These are phyloP conservation scores for Collybiopsis luxurians DNA, from an alignment of 768 basidiomycete genomes.

Conservation along the genomic window DNA sequence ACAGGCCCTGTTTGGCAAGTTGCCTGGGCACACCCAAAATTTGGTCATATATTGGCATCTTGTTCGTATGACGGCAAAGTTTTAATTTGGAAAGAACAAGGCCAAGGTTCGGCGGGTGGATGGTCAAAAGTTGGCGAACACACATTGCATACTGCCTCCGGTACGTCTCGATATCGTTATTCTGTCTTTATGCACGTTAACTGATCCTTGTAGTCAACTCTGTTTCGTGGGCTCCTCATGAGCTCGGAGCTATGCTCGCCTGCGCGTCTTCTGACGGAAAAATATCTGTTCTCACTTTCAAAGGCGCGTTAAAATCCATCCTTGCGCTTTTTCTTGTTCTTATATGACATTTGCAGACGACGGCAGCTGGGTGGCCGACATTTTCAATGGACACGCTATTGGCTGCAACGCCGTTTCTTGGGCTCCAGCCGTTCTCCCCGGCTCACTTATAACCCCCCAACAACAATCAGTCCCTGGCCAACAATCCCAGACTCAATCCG, in stretches of 20 bases:
- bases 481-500: slow-evolving; percentile 43
- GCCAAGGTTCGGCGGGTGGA: slow-evolving; percentile 53
- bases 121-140: slow-evolving; percentile 98
- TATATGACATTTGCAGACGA: slow-evolving; percentile 58
- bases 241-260: slow-evolving; percentile 93
- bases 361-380: slow-evolving; percentile 92
- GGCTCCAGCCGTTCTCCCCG: slow-evolving; percentile 89
- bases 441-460: slow-evolving; percentile 75
- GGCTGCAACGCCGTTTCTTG: slow-evolving; percentile 98
- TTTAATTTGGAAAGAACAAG: slow-evolving; percentile 93
- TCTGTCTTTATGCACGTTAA: not conserved
- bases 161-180: slow-evolving; percentile 40
- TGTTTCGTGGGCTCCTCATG: slow-evolving; percentile 98
- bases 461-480: slow-evolving; percentile 27
- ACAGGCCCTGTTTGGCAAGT: slow-evolving; percentile 98
- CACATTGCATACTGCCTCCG: slow-evolving; percentile 88
- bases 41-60: slow-evolving; percentile 94
- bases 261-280: slow-evolving; percentile 98
- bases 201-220: slow-evolving; percentile 72
- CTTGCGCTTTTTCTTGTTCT: not conserved
- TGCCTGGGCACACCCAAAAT: slow-evolving; percentile 98
- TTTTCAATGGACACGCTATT: slow-evolving; percentile 94
- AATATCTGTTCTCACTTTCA: slow-evolving; percentile 93
- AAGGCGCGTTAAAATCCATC: slow-evolving; percentile 64
- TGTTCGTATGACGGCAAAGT: slow-evolving; percentile 99